Percentiles rank a stretch among this genome's conserved stretches.
Evolutionary conservation across 2,329 filamentous ascomycete genomes (phyloP).

Genomic region (Thelonectria discophora): DNA sequence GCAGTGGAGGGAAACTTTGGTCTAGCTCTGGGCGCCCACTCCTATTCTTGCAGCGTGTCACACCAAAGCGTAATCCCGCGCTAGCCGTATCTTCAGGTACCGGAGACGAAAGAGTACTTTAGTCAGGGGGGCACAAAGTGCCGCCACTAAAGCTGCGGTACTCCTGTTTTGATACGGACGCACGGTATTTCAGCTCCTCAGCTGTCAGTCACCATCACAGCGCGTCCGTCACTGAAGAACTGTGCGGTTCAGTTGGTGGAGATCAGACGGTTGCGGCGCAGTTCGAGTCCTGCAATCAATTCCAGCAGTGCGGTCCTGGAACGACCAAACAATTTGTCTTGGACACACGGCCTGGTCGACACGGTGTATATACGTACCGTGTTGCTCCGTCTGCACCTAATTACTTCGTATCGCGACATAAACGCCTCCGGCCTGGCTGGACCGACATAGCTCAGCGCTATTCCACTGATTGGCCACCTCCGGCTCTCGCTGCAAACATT

Average conservation of each 20-base stretch:
- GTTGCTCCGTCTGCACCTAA: background rate
- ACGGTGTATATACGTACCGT: too few species aligned
- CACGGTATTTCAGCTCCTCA: background rate
- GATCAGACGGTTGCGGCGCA: background rate
- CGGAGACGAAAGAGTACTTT: conserved; percentile 15
- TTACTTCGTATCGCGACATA: conserved; percentile 17
- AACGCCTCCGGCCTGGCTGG: conserved; percentile 19
- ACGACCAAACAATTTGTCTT: background rate
- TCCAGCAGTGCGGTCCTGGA: background rate
- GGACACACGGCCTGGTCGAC: too few species aligned
- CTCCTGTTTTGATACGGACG: background rate
- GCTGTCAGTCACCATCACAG: background rate
- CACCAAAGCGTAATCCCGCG: background rate
- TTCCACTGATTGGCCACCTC: conserved; percentile 35
- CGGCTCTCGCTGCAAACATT: conserved; percentile 21
- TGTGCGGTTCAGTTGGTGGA: background rate
- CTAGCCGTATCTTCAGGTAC: conserved; percentile 9
- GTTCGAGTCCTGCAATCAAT: background rate
- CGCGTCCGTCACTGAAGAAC: background rate
- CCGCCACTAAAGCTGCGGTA: conserved; percentile 3
- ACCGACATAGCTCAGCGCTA: conserved; percentile 25
- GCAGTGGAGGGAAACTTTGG: conserved; percentile 11
- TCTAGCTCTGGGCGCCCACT: background rate
- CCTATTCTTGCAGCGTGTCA: background rate
- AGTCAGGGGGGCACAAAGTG: conserved; percentile 19